Conservation (phyloP, 2,329 filamentous ascomycete genomes). For the Cordyceps javanica region DNA sequence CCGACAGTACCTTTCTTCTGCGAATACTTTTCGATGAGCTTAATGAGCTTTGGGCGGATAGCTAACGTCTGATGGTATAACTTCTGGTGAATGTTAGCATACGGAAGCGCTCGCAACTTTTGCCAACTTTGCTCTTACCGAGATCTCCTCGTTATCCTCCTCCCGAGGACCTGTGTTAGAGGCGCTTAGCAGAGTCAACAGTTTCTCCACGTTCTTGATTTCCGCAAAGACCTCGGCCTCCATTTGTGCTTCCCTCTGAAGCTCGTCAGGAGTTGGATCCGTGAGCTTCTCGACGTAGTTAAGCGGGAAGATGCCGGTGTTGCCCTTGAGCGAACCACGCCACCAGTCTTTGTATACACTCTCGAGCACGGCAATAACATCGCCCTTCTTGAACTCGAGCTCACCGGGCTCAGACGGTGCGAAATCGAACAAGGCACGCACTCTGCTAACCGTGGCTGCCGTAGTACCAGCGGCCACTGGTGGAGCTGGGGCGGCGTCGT, state of each 20-base stretch:
- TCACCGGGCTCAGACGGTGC: conserved; percentile 89
- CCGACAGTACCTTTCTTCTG: conserved; percentile 82
- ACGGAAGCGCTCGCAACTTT: neutral
- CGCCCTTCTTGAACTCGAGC: conserved; percentile 91
- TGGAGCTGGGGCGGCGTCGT: conserved; percentile 41
- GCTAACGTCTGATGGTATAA: conserved; percentile 88
- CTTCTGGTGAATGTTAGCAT: conserved; percentile 46
- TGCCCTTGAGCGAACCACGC: conserved; percentile 89
- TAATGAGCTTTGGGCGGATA: conserved; percentile 93
- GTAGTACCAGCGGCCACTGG: conserved; percentile 76
- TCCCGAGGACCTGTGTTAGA: conserved; percentile 73
- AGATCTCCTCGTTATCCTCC: conserved; percentile 96
- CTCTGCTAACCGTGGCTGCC: conserved; percentile 90
- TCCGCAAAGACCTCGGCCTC: conserved; percentile 65
- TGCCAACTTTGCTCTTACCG: conserved; percentile 38
- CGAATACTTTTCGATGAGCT: conserved; percentile 97
- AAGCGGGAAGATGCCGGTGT: conserved; percentile 95
- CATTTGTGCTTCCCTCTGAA: conserved; percentile 94
- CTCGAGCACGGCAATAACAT: conserved; percentile 94
- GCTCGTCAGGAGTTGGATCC: conserved; percentile 88
- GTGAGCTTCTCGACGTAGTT: conserved; percentile 98
- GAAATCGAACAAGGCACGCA: conserved; percentile 91
- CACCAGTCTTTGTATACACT: conserved; percentile 99
- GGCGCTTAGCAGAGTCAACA: conserved; percentile 86
- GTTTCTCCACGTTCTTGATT: conserved; percentile 58